These are phyloP conservation scores for Camellia lanceoleosa DNA, from an alignment of 148 eudicot genomes.

Conservation along the genomic window DNA sequence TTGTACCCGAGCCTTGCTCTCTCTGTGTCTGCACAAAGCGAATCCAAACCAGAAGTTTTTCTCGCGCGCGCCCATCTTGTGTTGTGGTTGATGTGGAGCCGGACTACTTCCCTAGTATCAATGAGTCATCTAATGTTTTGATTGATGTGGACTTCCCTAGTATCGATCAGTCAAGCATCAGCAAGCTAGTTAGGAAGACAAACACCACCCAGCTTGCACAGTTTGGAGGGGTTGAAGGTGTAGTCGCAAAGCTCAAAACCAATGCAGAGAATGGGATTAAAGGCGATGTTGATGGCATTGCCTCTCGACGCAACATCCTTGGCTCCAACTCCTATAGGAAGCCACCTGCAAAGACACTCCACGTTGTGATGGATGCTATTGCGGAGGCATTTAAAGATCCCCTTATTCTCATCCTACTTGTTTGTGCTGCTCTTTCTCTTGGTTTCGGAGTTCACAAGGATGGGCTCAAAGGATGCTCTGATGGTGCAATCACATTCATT, in stretches of 20 bases:
- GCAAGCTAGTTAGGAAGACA: background rate
- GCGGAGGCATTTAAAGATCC: background rate
- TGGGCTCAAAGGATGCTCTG: conserved; percentile 15
- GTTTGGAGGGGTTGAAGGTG: conserved; percentile 5
- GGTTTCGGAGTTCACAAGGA: background rate
- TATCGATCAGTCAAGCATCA: background rate
- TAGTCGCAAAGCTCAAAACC: background rate
- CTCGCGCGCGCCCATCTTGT: background rate
- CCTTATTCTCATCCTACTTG: conserved; percentile 3
- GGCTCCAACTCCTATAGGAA: background rate
- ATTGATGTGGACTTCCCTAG: background rate
- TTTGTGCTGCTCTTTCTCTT: background rate
- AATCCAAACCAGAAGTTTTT: too few species aligned
- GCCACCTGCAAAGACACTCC: background rate
- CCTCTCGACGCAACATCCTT: background rate
- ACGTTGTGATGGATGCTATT: background rate
- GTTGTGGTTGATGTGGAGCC: background rate
- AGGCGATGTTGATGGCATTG: background rate
- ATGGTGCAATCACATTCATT: background rate
- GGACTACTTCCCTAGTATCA: too few species aligned
- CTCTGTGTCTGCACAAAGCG: background rate
- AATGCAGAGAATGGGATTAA: background rate
- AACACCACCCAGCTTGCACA: background rate
- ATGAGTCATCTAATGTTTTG: too few species aligned
- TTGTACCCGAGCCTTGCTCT: background rate